Conservation (phyloP, 2,329 filamentous ascomycete genomes). For the Colletotrichum tofieldiae region DNA sequence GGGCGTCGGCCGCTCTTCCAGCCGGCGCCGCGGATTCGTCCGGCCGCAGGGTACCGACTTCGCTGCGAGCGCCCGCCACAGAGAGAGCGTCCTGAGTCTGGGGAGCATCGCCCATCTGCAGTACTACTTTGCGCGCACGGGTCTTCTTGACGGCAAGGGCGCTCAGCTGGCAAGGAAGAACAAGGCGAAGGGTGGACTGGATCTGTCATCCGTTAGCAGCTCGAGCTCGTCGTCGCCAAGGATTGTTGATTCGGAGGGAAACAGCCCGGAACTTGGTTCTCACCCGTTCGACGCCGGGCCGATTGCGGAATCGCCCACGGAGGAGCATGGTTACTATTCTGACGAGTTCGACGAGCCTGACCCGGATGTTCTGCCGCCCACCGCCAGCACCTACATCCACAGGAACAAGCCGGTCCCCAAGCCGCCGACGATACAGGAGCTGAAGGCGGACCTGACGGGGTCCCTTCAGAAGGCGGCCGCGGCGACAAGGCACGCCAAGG, state of each 20-base stretch:
- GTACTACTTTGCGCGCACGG: conserved; percentile 97
- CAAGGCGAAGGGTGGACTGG: conserved; percentile 72
- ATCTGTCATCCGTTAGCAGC: conserved; percentile 64
- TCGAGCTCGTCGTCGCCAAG: conserved; percentile 56
- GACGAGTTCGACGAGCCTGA: conserved; percentile 78
- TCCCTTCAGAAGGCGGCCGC: conserved; percentile 79
- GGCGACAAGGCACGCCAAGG: conserved; percentile 74
- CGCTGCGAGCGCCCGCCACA: conserved; percentile 88
- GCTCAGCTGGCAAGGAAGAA: conserved; percentile 85
- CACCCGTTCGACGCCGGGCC: conserved; percentile 55
- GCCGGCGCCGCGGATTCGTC: conserved; percentile 84
- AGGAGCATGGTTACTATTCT: conserved; percentile 65
- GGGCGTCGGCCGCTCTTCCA: conserved; percentile 50
- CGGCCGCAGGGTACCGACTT: conserved; percentile 91
- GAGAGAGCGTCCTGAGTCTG: conserved; percentile 95
- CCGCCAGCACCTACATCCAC: conserved; percentile 94
- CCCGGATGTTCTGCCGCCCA: conserved; percentile 91
- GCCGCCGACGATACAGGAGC: conserved; percentile 84
- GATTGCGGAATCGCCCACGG: conserved; percentile 65
- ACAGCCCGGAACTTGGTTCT: conserved; percentile 69
- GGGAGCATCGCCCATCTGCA: conserved; percentile 98
- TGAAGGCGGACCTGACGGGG: conserved; percentile 78
- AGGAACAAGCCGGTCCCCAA: conserved; percentile 86
- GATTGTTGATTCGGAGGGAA: conserved; percentile 65
- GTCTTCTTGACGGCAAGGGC: conserved; percentile 92